Base-by-base conservation (phyloP, 345 rosid species). In the Dipteronia sinensis region DNA sequence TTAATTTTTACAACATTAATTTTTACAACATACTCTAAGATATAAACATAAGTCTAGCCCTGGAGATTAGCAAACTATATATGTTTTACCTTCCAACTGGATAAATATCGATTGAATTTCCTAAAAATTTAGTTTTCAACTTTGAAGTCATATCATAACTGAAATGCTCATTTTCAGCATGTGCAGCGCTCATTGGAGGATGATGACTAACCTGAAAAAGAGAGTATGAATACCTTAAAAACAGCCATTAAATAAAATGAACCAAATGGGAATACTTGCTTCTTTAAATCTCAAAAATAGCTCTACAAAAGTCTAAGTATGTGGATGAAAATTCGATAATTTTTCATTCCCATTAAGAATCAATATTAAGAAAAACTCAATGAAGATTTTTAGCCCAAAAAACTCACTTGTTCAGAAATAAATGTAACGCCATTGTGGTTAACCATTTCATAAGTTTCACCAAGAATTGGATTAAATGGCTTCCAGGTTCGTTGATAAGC, bases 391-490 rank as follows among this genome's bases (percentile, higher is more conserved):
- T 19, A 55, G 47, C 17, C 25, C 58, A 23, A 40, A 65, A 63
- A 56, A 67, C 84, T 79, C 74, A 90, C 98, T 97, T 96, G 99
- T 83, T 96, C 98, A 47, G 95, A 67, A 31, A 96, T 86, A 83
- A 92, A 94, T 74, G 89, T 84, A 47, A 94, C 77, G 58, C 94
- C 92, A 49, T 87, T 91, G 81, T 90, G 89, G 83, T 94, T 92
- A 47, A 78, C 85, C 97, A 96, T 49, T 84, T 96, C 99, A 79
- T 88, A 96, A 74, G 99, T 96, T 86, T 96, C 98, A 1, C 98
- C 99, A 15, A 96, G 98, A 82, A 96, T 92, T 76, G 99, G 99
- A 87, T 96, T 96, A 81, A 96, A 96, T 4, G 98, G 99, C 85
- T 96, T 96, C 99, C 98, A 96, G 16, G 98, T 90, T 74, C 99